A percentile compares a stretch with the other conserved stretches of the same genome.
Evolutionary conservation across 1,139 yeast species (phyloP).

Genomic region (Arxiozyma bovina): DNA sequence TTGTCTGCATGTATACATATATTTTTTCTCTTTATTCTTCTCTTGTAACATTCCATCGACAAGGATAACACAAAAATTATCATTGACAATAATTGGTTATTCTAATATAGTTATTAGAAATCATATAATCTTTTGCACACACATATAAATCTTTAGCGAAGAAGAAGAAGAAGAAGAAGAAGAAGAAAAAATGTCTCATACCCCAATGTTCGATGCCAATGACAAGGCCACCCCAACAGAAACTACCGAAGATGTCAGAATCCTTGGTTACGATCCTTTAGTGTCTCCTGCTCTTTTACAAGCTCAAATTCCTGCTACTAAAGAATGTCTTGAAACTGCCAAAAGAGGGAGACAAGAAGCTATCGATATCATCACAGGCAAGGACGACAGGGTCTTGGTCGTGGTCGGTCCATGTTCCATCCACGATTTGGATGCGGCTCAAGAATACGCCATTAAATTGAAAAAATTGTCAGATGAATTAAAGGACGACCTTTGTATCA

Average conservation of each 20-base stretch:
- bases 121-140: too few relatives aligned
- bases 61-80: too few relatives aligned
- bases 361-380: constrained; percentile 59
- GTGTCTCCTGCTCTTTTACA: constrained; percentile 95
- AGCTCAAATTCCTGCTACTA: constrained; percentile 71
- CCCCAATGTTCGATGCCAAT: constrained; percentile 20
- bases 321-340: constrained; percentile 51
- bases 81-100: too few relatives aligned
- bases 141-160: too few relatives aligned
- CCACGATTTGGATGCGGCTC: constrained; percentile 88
- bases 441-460: constrained; percentile 72
- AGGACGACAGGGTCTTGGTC: constrained; percentile 69
- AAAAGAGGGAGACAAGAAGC: constrained; percentile 70
- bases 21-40: too few relatives aligned
- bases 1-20: too few relatives aligned
- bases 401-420: constrained; percentile 96
- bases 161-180: too few relatives aligned
- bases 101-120: too few relatives aligned
- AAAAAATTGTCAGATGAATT: constrained; percentile 51
- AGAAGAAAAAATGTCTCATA: constrained; percentile 15
- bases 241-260: constrained; percentile 76
- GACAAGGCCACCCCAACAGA: background rate
- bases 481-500: constrained; percentile 67
- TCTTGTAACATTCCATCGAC: too few relatives aligned
- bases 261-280: constrained; percentile 87